Percentiles rank a stretch among this genome's conserved stretches.
phyloP scores from a whole-genome alignment of 2,329 filamentous ascomycete species.

The Ophiostoma ulmi region DNA sequence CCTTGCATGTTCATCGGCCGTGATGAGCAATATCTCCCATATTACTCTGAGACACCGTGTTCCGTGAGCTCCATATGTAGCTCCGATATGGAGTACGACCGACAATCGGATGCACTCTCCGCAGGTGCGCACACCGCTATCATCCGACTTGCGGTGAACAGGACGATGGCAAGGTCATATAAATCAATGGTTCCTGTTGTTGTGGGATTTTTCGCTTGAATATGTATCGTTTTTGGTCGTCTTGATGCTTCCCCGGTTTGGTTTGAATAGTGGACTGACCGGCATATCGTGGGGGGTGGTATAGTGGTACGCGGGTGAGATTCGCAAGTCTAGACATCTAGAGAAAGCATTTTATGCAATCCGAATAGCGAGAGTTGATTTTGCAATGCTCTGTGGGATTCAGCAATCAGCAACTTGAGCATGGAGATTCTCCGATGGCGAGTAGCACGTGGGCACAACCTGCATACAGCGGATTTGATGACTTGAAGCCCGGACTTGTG shows the following conservation, averaged over 20 bases:
- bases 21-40: not conserved
- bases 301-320: not conserved
- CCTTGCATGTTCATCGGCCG: not conserved
- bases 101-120: not conserved
- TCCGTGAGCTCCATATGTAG: not conserved
- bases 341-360: not conserved
- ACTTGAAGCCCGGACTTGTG: not conserved
- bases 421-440: not conserved
- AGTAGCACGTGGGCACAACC: not conserved
- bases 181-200: too few relatives aligned
- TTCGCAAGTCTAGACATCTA: not conserved
- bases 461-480: not conserved
- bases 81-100: not conserved
- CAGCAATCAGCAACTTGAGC: not conserved
- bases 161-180: too few relatives aligned
- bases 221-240: not conserved
- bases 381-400: not conserved
- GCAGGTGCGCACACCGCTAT: not conserved
- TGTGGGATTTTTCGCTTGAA: not conserved
- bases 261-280: not conserved
- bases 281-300: not conserved
- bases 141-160: not conserved
- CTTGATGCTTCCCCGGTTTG: not conserved
- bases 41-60: not conserved
- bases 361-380: not conserved